A percentile compares a stretch with the other conserved stretches of the same genome.
phyloP scores from a whole-genome alignment of 1,284 basidiomycete species.

The Trichosporon coremiiforme region DNA sequence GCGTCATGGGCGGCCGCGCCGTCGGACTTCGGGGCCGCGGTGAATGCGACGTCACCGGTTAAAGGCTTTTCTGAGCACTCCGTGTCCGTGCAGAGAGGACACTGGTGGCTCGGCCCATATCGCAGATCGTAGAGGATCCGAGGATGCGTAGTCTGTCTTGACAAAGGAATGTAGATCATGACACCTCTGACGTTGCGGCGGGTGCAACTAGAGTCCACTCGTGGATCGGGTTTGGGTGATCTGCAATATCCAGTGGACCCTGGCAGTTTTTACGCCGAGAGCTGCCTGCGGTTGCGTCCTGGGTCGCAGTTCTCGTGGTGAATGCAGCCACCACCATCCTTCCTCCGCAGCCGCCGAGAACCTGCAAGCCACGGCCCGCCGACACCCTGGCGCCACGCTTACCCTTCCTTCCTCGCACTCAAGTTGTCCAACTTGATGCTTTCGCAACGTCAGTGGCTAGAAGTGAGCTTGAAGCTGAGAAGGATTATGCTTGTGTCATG shows the following conservation, averaged over 20 bases:
- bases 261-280: background rate
- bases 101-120: background rate
- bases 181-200: background rate
- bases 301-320: background rate
- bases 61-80: background rate
- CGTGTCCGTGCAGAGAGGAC: too few relatives aligned
- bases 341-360: background rate
- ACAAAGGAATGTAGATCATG: background rate
- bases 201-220: background rate
- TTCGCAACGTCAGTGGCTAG: background rate
- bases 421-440: background rate
- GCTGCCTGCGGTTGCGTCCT: background rate
- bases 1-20: background rate
- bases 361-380: background rate
- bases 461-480: background rate
- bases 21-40: background rate
- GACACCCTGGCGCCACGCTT: background rate
- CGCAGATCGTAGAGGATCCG: background rate
- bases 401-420: background rate
- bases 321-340: background rate
- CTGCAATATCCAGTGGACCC: background rate
- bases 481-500: background rate
- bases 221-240: background rate
- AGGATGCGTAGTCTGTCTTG: background rate
- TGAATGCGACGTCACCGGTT: too few relatives aligned